These are phyloP conservation scores for Calycina herbarum DNA, from an alignment of 2,329 filamentous ascomycete genomes.

Conservation along the genomic window DNA sequence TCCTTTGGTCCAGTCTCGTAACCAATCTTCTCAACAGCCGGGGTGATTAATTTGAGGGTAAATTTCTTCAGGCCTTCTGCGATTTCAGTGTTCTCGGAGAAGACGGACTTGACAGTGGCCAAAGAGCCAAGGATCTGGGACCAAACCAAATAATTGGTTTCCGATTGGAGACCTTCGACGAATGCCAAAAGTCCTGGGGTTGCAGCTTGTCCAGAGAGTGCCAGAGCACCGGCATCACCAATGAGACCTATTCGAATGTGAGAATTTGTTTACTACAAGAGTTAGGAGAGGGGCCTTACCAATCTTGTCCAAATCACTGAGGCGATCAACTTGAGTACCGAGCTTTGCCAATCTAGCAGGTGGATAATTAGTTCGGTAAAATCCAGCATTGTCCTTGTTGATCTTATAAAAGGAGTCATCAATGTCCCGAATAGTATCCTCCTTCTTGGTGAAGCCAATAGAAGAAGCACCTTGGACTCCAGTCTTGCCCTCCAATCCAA, in stretches of 20 bases:
- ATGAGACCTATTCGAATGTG: conserved; percentile 53
- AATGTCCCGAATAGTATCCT: conserved; percentile 73
- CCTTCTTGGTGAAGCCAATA: conserved; percentile 71
- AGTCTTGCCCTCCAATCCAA: conserved; percentile 77
- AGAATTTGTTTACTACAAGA: background rate
- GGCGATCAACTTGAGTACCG: conserved; percentile 70
- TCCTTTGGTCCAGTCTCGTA: conserved; percentile 82
- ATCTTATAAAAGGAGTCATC: conserved; percentile 88
- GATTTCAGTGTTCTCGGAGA: conserved; percentile 72
- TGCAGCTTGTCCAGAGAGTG: conserved; percentile 80
- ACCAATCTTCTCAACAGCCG: conserved; percentile 75
- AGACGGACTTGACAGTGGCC: conserved; percentile 77
- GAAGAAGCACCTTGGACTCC: conserved; percentile 62
- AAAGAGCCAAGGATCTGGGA: conserved; percentile 79
- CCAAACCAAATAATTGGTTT: conserved; percentile 88
- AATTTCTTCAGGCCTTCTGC: conserved; percentile 76
- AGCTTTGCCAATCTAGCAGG: conserved; percentile 79
- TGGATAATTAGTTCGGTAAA: conserved; percentile 92
- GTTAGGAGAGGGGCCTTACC: conserved; percentile 43
- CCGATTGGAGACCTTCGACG: conserved; percentile 77
- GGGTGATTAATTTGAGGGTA: conserved; percentile 71
- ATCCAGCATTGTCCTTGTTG: conserved; percentile 85
- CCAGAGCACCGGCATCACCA: conserved; percentile 85
- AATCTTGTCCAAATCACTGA: conserved; percentile 88
- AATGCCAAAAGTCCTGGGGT: conserved; percentile 82